phyloP scores from a whole-genome alignment of 148 eudicot genomes.

The Rhododendron mucronatum region DNA sequence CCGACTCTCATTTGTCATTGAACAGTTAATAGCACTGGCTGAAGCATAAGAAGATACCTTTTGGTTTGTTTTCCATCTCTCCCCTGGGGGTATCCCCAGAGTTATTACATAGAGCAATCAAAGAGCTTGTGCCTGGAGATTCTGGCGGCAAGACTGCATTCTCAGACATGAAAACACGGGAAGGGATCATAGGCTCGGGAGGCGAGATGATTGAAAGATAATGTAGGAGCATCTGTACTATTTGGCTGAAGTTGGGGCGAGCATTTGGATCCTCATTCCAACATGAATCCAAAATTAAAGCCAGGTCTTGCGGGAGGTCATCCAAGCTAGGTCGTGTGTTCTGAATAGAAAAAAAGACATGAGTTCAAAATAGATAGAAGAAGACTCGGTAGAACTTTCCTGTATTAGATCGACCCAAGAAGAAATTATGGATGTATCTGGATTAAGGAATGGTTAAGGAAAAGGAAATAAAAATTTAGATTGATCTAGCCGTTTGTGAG shows the following conservation, averaged over 20 bases:
- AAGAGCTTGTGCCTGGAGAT: slow-evolving; percentile 90
- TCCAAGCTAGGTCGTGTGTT: slow-evolving; percentile 83
- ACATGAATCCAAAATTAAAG: slow-evolving; percentile 65
- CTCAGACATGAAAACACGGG: slow-evolving; percentile 57
- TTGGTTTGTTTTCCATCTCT: slow-evolving; percentile 48
- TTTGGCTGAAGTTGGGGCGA: slow-evolving; percentile 81
- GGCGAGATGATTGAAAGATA: slow-evolving; percentile 62
- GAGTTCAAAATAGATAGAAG: not conserved
- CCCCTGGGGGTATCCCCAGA: slow-evolving; percentile 61
- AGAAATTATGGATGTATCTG: not conserved
- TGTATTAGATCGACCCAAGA: not conserved
- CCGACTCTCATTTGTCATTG: not conserved
- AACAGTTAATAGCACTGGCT: slow-evolving; percentile 38
- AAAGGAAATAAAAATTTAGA: not conserved
- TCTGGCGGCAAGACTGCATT: slow-evolving; percentile 77
- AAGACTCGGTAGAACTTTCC: not conserved
- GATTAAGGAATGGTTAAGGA: not conserved
- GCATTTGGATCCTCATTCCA: slow-evolving; percentile 82
- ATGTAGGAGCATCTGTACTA: slow-evolving; percentile 71
- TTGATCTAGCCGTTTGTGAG: not conserved
- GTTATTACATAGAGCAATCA: slow-evolving; percentile 59
- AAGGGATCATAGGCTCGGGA: slow-evolving; percentile 53
- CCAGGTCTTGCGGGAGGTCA: slow-evolving; percentile 72
- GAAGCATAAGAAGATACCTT: slow-evolving; percentile 68
- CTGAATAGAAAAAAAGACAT: slow-evolving; percentile 29